Evolutionary conservation across 164 flowering plant species (phyloP).

Genomic region (Akebia trifoliata): DNA sequence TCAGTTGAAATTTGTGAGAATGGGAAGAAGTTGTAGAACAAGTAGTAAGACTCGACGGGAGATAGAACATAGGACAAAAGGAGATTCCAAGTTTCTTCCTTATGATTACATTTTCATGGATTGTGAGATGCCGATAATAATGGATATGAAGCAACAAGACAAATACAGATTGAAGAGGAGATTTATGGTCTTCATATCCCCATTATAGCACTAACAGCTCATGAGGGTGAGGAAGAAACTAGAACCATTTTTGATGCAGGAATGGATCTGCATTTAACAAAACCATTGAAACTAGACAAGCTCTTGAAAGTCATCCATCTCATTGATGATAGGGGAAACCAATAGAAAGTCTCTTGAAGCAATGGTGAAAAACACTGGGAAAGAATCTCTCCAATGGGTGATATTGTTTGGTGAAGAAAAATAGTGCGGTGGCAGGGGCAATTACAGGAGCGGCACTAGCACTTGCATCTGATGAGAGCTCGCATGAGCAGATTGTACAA

Average conservation of each 20-base stretch:
- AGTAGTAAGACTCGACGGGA: constrained; percentile 23
- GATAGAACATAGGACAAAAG: constrained; percentile 1
- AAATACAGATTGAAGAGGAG: constrained; percentile 39
- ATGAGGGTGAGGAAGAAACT: constrained; percentile 23
- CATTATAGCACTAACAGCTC: constrained; percentile 54
- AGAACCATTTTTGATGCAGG: constrained; percentile 31
- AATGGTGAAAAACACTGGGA: too few relatives aligned
- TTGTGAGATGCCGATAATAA: constrained; percentile 64
- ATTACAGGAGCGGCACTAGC: constrained; percentile 78
- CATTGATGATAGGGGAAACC: background rate
- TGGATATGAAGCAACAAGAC: constrained; percentile 52
- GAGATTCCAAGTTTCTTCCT: constrained; percentile 21
- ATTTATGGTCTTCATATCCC: constrained; percentile 34
- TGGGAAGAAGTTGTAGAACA: constrained; percentile 40
- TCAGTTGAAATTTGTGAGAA: constrained; percentile 30
- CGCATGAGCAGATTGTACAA: constrained; percentile 84
- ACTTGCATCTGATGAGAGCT: constrained; percentile 51
- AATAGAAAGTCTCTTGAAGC: too few relatives aligned
- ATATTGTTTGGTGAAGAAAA: too few relatives aligned
- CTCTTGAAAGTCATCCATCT: constrained; percentile 19
- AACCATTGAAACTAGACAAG: constrained; percentile 25
- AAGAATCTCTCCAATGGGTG: too few relatives aligned
- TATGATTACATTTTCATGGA: constrained; percentile 61
- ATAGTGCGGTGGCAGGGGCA: constrained; percentile 93
- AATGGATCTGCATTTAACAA: constrained; percentile 47